Evolutionary conservation across 2,329 filamentous ascomycete species (phyloP).

Genomic region (Atkinsonella texensis): DNA sequence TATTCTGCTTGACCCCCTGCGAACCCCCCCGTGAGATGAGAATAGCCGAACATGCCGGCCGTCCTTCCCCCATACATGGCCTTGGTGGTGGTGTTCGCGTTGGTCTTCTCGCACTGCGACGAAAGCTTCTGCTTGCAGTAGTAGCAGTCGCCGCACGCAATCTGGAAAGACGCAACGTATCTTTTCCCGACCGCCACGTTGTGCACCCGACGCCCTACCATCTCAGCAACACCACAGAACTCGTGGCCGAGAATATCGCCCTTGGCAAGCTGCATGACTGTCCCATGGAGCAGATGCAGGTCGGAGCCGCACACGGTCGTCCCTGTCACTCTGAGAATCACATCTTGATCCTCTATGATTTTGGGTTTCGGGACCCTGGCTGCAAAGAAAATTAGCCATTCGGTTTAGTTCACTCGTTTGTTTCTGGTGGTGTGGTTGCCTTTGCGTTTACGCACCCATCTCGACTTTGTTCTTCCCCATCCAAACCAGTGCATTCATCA

Average conservation of each 20-base stretch:
- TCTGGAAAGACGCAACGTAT: slow-evolving; percentile 80
- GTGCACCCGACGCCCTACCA: slow-evolving; percentile 41
- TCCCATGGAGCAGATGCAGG: slow-evolving; percentile 43
- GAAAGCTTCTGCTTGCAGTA: slow-evolving; percentile 70
- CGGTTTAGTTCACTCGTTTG: no score
- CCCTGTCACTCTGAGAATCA: slow-evolving; percentile 68
- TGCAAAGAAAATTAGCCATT: slow-evolving; percentile 10
- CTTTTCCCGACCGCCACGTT: slow-evolving; percentile 48
- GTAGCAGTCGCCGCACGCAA: slow-evolving; percentile 61
- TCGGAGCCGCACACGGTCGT: slow-evolving; percentile 47
- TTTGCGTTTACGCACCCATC: slow-evolving; percentile 32
- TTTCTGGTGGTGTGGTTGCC: no score
- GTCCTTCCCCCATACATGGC: slow-evolving; percentile 71
- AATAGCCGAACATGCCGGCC: slow-evolving; percentile 62
- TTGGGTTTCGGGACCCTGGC: slow-evolving; percentile 58
- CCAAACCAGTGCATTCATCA: slow-evolving; percentile 75
- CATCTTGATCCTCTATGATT: slow-evolving; percentile 61
- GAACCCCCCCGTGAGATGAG: slow-evolving; percentile 75
- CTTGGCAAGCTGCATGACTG: slow-evolving; percentile 45
- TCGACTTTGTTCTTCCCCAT: slow-evolving; percentile 69
- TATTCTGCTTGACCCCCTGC: slow-evolving; percentile 83
- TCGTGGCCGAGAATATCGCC: slow-evolving; percentile 57
- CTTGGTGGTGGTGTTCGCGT: slow-evolving; percentile 57
- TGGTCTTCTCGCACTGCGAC: slow-evolving; percentile 71
- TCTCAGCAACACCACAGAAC: slow-evolving; percentile 44